Percentiles rank a stretch among this genome's conserved stretches.
Evolutionary conservation across 2,329 filamentous ascomycete genomes (phyloP).

Genomic region (Aquanectria penicillioides): DNA sequence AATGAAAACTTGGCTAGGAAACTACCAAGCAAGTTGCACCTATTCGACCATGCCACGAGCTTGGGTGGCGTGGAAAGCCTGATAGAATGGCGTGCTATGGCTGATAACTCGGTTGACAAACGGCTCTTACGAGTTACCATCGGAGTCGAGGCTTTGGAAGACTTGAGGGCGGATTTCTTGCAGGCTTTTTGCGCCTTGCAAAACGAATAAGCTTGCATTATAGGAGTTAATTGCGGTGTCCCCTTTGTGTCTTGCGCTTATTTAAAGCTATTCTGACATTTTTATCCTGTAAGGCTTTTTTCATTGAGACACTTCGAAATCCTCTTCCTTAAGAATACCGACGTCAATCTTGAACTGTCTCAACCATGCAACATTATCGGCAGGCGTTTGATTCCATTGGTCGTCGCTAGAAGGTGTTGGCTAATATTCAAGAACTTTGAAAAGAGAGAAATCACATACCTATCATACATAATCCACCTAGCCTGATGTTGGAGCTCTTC

Average conservation of each 20-base stretch:
- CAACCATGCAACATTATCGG: conserved; percentile 35
- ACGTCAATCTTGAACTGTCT: conserved; percentile 35
- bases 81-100: conserved; percentile 96
- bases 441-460: not conserved
- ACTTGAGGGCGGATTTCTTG: not conserved
- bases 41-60: conserved; percentile 96
- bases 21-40: conserved; percentile 78
- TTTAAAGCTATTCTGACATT: too few relatives aligned
- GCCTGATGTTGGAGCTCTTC: conserved; percentile 27
- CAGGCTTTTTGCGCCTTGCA: too few relatives aligned
- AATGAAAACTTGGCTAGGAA: conserved; percentile 68
- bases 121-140: not conserved
- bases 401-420: not conserved
- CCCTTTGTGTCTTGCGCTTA: too few relatives aligned
- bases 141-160: not conserved
- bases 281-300: too few relatives aligned
- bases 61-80: conserved; percentile 93
- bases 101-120: conserved; percentile 60
- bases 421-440: not conserved
- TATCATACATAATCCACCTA: conserved; percentile 20
- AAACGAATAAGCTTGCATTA: too few relatives aligned
- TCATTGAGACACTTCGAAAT: too few relatives aligned
- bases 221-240: too few relatives aligned
- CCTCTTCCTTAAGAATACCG: conserved; percentile 14
- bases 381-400: conserved; percentile 34